Evolutionary conservation across 2,329 filamentous ascomycete genomes (phyloP).

Genomic region (Dactylellina sp.): DNA sequence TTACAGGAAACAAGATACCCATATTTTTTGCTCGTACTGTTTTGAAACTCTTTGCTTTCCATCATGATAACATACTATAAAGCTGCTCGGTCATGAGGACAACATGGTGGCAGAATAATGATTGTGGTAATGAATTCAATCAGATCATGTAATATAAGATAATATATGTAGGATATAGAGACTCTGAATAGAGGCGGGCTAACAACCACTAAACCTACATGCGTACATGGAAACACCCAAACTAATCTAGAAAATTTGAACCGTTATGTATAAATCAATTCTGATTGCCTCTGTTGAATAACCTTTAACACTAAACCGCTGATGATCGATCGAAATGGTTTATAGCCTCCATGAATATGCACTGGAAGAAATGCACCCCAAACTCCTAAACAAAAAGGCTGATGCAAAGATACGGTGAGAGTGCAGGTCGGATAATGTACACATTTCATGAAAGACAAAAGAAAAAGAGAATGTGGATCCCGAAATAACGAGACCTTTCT

Average conservation of each 20-base stretch:
- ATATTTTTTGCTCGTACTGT: not conserved
- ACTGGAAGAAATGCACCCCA: conserved; percentile 17
- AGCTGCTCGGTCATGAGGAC: no score
- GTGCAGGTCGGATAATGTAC: not conserved
- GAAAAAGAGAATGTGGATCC: not conserved
- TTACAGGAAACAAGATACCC: conserved; percentile 29
- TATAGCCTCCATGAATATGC: conserved; percentile 7
- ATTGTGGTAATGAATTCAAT: no score
- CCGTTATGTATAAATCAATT: no score
- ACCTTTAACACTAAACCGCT: no score
- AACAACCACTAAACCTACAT: no score
- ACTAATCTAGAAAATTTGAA: no score
- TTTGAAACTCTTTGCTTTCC: not conserved
- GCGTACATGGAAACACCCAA: no score
- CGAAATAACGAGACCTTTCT: not conserved
- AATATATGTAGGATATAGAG: no score
- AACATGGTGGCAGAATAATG: no score
- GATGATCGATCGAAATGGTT: not conserved
- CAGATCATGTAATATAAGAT: no score
- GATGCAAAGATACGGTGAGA: not conserved
- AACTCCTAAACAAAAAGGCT: conserved; percentile 20
- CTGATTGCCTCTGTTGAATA: no score
- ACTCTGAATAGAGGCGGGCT: no score
- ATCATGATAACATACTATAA: not conserved
- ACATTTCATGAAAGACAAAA: not conserved